Evolutionary conservation across 1,284 basidiomycete species (phyloP), one percentile per base, ranked within the genome.

Genomic region (Heterobasidion irregulare): DNA sequence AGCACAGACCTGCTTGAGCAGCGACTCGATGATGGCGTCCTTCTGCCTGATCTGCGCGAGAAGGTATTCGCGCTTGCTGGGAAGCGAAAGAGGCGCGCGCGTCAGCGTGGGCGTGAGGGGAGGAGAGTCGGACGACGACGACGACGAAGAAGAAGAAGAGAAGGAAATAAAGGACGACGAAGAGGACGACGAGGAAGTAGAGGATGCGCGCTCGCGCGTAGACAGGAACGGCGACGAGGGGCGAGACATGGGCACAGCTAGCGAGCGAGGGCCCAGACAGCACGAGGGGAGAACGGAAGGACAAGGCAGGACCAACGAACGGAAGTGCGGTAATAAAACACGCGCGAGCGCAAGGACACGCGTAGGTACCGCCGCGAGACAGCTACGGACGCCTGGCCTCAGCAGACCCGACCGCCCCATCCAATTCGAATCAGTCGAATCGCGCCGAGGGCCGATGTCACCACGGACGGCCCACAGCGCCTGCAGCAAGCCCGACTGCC

Each of bases 31-130:
- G 62, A 90, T 84, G 19, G 80, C 75, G 70, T 92, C 89, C 71
- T 92, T 92, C 70, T 90, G 86, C 56, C 83, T 78, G 59, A 92
- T 85, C 66, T 91, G 86, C 2, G 86, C 85, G 36, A 91, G 78
- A 15, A 92, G 73, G 64, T 89, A 89, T 64, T 91, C 87, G 56
- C 86, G 81, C 73, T 90, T 91, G 65, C 89, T 91, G 63, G 70
- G 64, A 56, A 59, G 58, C 50, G 67, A 59, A 59, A 63, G 64
- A 47, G n/a, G 26, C 10, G 46, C n/a, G 46, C 2, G 18, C 18
- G 26, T 47, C 46, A 47, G 46, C 18, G 26, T 26, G 26, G 26
- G 26, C 26, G 26, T 26, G 2, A 26, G 26, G 26, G 26, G 26
- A 26, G 26, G 26, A 2, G 26, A 18, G 10, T 47, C 18, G 16